Percentiles rank a stretch among this genome's conserved stretches.
These are phyloP conservation scores for Lentithecium fluviatile DNA, from an alignment of 495 filamentous ascomycete species.

Conservation along the genomic window DNA sequence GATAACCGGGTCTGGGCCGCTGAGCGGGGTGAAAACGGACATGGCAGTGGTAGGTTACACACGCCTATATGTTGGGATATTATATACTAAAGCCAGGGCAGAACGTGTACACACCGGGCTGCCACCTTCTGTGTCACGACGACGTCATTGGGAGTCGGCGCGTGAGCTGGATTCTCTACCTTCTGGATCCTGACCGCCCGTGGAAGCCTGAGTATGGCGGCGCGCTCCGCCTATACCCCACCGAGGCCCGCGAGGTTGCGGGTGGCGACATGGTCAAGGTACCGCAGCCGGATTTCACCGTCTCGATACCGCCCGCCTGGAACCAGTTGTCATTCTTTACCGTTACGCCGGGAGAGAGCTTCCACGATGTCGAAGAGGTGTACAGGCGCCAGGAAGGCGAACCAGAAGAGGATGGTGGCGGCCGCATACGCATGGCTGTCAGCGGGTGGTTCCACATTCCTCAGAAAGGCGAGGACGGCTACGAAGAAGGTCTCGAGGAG, in stretches of 20 bases:
- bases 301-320: constrained; percentile 88
- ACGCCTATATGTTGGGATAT: neutral
- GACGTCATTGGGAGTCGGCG: constrained; percentile 94
- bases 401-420: constrained; percentile 61
- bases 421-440: constrained; percentile 90
- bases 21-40: constrained; percentile 94
- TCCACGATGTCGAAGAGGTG: constrained; percentile 98
- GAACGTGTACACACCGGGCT: constrained; percentile 95
- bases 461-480: constrained; percentile 93
- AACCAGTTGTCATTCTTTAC: constrained; percentile 98
- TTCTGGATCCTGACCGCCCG: constrained; percentile 85
- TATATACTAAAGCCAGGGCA: constrained; percentile 5
- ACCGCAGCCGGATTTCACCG: constrained; percentile 69
- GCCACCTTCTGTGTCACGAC: constrained; percentile 94
- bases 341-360: constrained; percentile 94
- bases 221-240: constrained; percentile 85
- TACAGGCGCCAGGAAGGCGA: constrained; percentile 65
- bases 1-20: constrained; percentile 77
- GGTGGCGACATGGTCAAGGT: constrained; percentile 67
- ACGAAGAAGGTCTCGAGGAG: constrained; percentile 82
- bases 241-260: constrained; percentile 59
- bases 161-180: constrained; percentile 94
- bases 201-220: constrained; percentile 96
- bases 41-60: constrained; percentile 71
- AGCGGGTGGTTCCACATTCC: constrained; percentile 99